Evolutionary conservation across 768 basidiomycete genomes (phyloP).

Genomic region (Cubamyces lactineus): DNA sequence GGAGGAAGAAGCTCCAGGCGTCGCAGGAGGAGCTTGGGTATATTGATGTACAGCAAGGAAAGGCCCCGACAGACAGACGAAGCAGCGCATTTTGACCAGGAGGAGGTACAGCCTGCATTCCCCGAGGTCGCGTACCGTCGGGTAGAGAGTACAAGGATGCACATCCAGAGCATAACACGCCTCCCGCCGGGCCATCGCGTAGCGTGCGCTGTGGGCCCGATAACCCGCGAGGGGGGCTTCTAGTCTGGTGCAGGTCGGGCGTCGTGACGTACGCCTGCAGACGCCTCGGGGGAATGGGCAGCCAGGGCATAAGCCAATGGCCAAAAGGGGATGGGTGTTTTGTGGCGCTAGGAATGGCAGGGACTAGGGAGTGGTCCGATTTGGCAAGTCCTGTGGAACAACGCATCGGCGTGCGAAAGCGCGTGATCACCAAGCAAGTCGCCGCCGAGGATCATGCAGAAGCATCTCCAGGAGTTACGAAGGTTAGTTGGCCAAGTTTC

Average conservation of each 20-base stretch:
- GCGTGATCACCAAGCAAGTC: not conserved
- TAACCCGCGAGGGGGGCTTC: not conserved
- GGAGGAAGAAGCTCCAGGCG: not conserved
- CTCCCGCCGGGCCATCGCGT: not conserved
- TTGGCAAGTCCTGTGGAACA: slow-evolving; percentile 17
- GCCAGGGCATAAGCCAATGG: slow-evolving; percentile 3
- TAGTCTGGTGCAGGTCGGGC: slow-evolving; percentile 1
- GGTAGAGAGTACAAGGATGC: slow-evolving; percentile 16
- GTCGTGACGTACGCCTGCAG: slow-evolving; percentile 9
- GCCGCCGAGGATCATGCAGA: too few species aligned
- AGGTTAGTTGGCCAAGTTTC: too few species aligned
- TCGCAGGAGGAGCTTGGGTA: slow-evolving; percentile 11
- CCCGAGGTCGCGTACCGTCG: not conserved
- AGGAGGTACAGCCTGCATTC: not conserved
- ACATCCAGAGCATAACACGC: slow-evolving; percentile 15
- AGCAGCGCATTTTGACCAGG: slow-evolving; percentile 10
- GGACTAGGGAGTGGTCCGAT: slow-evolving; percentile 1
- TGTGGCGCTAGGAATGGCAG: slow-evolving; percentile 4
- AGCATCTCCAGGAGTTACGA: too few species aligned
- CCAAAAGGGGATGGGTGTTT: slow-evolving; percentile 9
- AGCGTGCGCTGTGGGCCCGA: slow-evolving; percentile 1
- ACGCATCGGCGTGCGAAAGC: slow-evolving; percentile 6
- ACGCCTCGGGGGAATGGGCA: not conserved
- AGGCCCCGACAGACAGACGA: not conserved
- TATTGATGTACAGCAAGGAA: slow-evolving; percentile 7